phyloP scores from a whole-genome alignment of 768 basidiomycete species.

The Tulasnella sp. region DNA sequence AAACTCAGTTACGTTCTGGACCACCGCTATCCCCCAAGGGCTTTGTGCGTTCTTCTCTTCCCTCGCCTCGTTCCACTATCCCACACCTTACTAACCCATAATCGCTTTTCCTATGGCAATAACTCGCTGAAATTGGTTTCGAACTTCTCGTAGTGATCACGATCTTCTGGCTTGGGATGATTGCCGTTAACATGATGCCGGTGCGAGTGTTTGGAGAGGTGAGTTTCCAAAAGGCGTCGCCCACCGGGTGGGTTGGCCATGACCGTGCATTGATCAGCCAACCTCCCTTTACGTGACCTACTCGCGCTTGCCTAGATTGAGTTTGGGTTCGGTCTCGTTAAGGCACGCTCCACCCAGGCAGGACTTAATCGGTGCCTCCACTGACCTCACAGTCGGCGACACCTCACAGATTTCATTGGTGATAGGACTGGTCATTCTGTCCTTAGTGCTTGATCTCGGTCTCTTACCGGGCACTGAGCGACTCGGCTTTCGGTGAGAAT shows the following conservation, averaged over 20 bases:
- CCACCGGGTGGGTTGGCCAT: slow-evolving; percentile 4
- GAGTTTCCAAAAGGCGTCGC: not conserved
- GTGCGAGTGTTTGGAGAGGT: slow-evolving; percentile 28
- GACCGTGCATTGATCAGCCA: not conserved
- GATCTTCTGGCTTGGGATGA: slow-evolving; percentile 28
- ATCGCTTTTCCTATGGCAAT: not conserved
- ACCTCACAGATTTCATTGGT: slow-evolving; percentile 25
- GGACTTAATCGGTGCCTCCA: not conserved
- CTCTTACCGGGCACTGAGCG: slow-evolving; percentile 20
- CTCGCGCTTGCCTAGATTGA: slow-evolving; percentile 29
- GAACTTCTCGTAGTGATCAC: slow-evolving; percentile 28
- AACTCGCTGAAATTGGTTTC: not conserved
- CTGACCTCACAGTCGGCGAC: not conserved
- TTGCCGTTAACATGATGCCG: slow-evolving; percentile 28
- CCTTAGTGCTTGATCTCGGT: slow-evolving; percentile 32
- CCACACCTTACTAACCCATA: slow-evolving; percentile 22
- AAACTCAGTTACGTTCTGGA: slow-evolving; percentile 26
- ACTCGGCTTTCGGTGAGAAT: slow-evolving; percentile 19
- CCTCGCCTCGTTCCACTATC: not conserved
- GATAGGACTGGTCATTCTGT: slow-evolving; percentile 29
- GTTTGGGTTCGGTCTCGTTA: slow-evolving; percentile 32
- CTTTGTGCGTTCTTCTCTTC: slow-evolving; percentile 14
- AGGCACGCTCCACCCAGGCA: slow-evolving; percentile 17
- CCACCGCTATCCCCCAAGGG: slow-evolving; percentile 17
- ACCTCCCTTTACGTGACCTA: slow-evolving; percentile 16